A percentile compares a stretch with the other conserved stretches of the same genome.
Conservation (phyloP, 1,139 yeast genomes). For the Kluyveromyces marxianus region DNA sequence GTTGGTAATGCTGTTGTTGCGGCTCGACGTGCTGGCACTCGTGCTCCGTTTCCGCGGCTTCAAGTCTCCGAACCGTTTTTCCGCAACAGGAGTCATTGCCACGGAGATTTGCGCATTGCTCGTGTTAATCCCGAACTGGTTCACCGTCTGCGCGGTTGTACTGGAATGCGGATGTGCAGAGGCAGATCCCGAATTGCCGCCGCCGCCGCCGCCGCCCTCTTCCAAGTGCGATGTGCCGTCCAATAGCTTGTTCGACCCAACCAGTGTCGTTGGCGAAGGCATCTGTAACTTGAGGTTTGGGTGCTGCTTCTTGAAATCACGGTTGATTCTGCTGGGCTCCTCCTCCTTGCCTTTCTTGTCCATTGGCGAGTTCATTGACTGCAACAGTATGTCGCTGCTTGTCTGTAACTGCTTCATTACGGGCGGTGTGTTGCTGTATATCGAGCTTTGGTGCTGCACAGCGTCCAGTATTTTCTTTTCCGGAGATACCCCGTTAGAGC, state of each 20-base stretch:
- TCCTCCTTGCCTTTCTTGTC: slow-evolving; percentile 10
- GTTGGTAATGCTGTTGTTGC: slow-evolving; percentile 3
- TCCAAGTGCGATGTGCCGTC: slow-evolving; percentile 20
- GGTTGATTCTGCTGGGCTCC: slow-evolving; percentile 21
- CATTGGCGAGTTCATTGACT: slow-evolving; percentile 42
- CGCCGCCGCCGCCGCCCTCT: slow-evolving; percentile 2
- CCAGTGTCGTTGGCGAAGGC: slow-evolving; percentile 39
- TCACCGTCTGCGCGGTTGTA: slow-evolving; percentile 28
- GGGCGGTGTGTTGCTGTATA: slow-evolving; percentile 13
- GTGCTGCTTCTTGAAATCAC: slow-evolving; percentile 31
- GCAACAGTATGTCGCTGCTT: slow-evolving; percentile 42
- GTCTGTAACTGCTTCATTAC: slow-evolving; percentile 22
- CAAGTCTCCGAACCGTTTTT: slow-evolving; percentile 36
- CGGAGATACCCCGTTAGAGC: slow-evolving; percentile 16
- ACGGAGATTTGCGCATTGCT: slow-evolving; percentile 45
- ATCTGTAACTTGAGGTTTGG: slow-evolving; percentile 41
- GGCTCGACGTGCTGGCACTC: slow-evolving; percentile 15
- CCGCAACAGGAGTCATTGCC: slow-evolving; percentile 75
- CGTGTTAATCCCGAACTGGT: slow-evolving; percentile 61
- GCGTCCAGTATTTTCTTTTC: slow-evolving; percentile 16
- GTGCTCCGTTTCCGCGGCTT: slow-evolving; percentile 25
- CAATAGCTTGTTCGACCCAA: slow-evolving; percentile 28
- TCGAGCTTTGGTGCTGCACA: slow-evolving; percentile 11
- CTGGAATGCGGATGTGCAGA: neutral
- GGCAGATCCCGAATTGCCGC: too few relatives aligned